Evolutionary conservation across 2,329 filamentous ascomycete genomes (phyloP).

Genomic region (Hymenoscyphus fructigenus): DNA sequence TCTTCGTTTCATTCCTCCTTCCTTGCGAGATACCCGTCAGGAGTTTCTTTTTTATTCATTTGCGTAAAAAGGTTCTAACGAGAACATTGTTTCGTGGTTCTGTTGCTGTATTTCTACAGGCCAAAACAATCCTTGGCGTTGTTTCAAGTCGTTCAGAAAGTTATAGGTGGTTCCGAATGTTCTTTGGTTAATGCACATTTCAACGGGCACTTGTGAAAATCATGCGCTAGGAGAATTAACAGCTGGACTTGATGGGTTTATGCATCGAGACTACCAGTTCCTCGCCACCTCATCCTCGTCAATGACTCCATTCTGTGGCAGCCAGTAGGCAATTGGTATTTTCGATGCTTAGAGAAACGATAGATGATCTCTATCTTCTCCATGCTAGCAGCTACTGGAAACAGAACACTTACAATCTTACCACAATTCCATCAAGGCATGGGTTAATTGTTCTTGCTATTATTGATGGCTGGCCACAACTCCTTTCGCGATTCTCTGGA

Average conservation of each 20-base stretch:
- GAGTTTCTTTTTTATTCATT: neutral
- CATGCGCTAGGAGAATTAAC: neutral
- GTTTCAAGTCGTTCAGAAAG: neutral
- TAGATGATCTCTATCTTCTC: neutral
- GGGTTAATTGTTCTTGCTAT: constrained; percentile 16
- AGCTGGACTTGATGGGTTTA: neutral
- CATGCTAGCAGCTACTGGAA: no score
- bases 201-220: no score
- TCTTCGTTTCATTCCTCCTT: no score
- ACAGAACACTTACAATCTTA: no score
- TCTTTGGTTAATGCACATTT: neutral
- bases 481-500: constrained; percentile 17
- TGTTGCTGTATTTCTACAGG: neutral
- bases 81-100: neutral
- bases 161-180: neutral
- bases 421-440: constrained; percentile 4
- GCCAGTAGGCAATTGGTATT: neutral
- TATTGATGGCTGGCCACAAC: constrained; percentile 24
- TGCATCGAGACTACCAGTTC: neutral
- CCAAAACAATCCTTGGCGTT: neutral
- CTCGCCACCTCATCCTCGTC: neutral
- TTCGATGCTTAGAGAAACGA: neutral
- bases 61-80: neutral
- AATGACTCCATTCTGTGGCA: neutral
- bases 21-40: no score